These are phyloP conservation scores for Pezicula radicicola DNA, from an alignment of 2,329 filamentous ascomycete species.

Conservation along the genomic window DNA sequence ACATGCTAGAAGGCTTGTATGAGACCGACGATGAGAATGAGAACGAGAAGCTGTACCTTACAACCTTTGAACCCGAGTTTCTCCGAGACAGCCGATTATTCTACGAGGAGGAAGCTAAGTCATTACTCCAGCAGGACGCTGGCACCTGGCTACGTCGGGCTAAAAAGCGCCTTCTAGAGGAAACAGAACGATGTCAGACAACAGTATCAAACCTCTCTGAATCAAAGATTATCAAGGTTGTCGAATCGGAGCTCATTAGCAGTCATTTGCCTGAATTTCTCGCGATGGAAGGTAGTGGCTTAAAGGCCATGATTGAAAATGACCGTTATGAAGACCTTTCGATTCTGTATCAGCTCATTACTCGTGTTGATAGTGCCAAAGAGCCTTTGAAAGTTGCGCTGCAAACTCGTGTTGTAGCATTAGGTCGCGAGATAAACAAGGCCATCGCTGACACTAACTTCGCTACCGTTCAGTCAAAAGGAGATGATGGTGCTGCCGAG, in stretches of 20 bases:
- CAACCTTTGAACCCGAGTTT: conserved; percentile 77
- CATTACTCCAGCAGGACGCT: conserved; percentile 75
- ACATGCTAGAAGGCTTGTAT: conserved; percentile 88
- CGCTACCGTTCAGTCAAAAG: conserved; percentile 32
- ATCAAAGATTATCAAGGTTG: conserved; percentile 69
- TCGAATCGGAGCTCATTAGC: conserved; percentile 78
- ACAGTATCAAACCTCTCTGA: conserved; percentile 73
- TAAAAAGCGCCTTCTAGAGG: conserved; percentile 71
- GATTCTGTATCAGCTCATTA: conserved; percentile 78
- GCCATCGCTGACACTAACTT: conserved; percentile 54
- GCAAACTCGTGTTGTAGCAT: conserved; percentile 71
- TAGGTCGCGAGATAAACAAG: conserved; percentile 82
- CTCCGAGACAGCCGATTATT: conserved; percentile 68
- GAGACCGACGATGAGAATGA: conserved; percentile 77
- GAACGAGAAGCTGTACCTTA: conserved; percentile 77
- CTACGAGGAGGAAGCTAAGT: conserved; percentile 73
- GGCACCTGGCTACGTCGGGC: conserved; percentile 78
- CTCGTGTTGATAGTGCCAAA: conserved; percentile 74
- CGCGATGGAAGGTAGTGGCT: conserved; percentile 77
- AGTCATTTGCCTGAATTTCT: conserved; percentile 79
- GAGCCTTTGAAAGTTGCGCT: conserved; percentile 66
- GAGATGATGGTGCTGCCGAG: conserved; percentile 48
- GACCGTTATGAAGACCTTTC: conserved; percentile 74
- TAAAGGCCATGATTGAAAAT: conserved; percentile 89
- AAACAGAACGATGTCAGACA: conserved; percentile 77